phyloP scores from a whole-genome alignment of 345 rosid genomes.

The Anastatica hierochuntica region DNA sequence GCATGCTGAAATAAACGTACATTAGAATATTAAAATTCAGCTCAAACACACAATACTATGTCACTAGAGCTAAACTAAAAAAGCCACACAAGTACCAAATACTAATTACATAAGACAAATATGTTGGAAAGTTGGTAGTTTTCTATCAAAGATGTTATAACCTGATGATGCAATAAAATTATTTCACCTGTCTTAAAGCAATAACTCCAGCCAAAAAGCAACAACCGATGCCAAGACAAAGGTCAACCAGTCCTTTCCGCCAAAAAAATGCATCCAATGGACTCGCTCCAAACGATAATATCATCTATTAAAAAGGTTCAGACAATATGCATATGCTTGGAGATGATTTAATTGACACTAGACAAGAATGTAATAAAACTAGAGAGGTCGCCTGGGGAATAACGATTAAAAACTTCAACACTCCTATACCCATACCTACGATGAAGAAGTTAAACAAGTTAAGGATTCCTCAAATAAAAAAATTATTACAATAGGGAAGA shows the following conservation, averaged over 20 bases:
- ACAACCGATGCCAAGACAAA: slow-evolving; percentile 60
- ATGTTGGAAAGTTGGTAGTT: too few relatives aligned
- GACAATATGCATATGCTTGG: background rate
- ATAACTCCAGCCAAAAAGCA: slow-evolving; percentile 65
- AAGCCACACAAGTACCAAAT: too few relatives aligned
- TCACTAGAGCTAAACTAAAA: too few relatives aligned
- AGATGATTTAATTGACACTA: background rate
- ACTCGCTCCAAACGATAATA: slow-evolving; percentile 84
- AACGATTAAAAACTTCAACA: slow-evolving; percentile 86
- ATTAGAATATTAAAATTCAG: background rate
- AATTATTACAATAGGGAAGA: slow-evolving; percentile 1
- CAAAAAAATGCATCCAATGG: slow-evolving; percentile 95
- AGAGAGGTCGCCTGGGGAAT: slow-evolving; percentile 58
- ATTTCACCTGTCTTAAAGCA: too few relatives aligned
- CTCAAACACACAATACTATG: too few relatives aligned
- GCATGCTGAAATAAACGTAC: slow-evolving; percentile 50
- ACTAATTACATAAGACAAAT: too few relatives aligned
- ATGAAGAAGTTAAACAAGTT: background rate
- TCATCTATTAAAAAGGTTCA: slow-evolving; percentile 40
- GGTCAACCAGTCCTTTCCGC: slow-evolving; percentile 93
- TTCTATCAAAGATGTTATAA: too few relatives aligned
- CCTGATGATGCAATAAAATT: too few relatives aligned
- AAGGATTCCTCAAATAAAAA: background rate
- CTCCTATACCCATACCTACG: slow-evolving; percentile 92
- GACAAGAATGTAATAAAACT: background rate